Evolutionary conservation across 2,329 filamentous ascomycete species (phyloP).

Genomic region (Botrytis byssoidea): DNA sequence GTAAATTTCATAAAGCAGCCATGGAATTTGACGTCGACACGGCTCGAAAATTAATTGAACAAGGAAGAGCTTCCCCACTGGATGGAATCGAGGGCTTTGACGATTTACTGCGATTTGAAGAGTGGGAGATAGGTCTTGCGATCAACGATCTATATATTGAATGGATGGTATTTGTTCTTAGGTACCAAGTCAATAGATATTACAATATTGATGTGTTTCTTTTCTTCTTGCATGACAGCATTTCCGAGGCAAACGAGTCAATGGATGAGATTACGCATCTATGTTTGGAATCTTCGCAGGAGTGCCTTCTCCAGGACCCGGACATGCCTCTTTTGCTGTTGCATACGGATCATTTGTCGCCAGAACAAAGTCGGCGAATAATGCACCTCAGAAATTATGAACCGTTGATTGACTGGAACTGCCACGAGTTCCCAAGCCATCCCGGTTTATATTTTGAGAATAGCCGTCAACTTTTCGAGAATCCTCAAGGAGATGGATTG

Average conservation of each 20-base stretch:
- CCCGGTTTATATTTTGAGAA: background rate
- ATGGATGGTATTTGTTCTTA: background rate
- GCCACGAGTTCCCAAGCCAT: background rate
- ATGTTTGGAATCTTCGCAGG: background rate
- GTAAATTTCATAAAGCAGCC: background rate
- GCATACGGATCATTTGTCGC: background rate
- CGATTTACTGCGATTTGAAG: background rate
- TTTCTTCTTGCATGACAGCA: no score
- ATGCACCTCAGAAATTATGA: rapidly evolving
- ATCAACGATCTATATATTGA: background rate
- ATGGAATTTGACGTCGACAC: background rate
- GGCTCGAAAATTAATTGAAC: background rate
- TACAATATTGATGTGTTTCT: no score
- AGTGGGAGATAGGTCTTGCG: no score
- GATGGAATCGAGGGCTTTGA: rapidly evolving
- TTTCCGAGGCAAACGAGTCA: no score
- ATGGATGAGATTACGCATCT: no score
- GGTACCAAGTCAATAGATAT: background rate
- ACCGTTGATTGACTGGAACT: background rate
- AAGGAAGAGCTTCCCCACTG: background rate
- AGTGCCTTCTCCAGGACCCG: background rate
- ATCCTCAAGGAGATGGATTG: background rate
- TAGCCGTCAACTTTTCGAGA: background rate
- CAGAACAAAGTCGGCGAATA: rapidly evolving
- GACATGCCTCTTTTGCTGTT: rapidly evolving